These are phyloP conservation scores for Phytophthora ohioensis DNA, from an alignment of 352 stramenopile species.

Conservation along the genomic window DNA sequence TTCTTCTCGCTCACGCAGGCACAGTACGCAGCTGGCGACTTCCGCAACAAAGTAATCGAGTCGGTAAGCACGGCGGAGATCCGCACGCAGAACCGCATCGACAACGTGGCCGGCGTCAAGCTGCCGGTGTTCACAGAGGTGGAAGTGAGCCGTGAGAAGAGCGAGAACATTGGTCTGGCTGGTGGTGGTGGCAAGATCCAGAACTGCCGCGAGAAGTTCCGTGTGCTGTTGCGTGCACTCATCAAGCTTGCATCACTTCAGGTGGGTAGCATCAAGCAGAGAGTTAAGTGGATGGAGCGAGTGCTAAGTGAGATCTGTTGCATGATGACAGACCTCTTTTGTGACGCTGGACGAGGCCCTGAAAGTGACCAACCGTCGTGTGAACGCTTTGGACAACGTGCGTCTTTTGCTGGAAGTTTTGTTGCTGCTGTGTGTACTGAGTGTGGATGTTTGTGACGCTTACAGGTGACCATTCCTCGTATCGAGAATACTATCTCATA, in stretches of 20 bases:
- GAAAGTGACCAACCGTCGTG: constrained; percentile 98
- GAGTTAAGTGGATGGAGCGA: not conserved
- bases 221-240: constrained; percentile 80
- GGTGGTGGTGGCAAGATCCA: constrained; percentile 98
- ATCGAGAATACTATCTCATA: constrained; percentile 98
- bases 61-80: constrained; percentile 96
- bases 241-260: constrained; percentile 91
- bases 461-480: constrained; percentile 97
- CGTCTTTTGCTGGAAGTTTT: constrained; percentile 17
- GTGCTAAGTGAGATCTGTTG: constrained; percentile 41
- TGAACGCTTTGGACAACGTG: constrained; percentile 99
- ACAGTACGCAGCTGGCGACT: constrained; percentile 98
- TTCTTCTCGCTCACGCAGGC: constrained; percentile 99
- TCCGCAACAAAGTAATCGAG: constrained; percentile 97
- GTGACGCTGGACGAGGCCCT: constrained; percentile 98
- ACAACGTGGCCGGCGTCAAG: constrained; percentile 99
- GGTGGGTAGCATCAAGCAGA: constrained; percentile 29
- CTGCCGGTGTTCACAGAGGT: constrained; percentile 98
- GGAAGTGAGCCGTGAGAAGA: constrained; percentile 94
- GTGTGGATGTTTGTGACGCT: not conserved
- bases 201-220: constrained; percentile 92
- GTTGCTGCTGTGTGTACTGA: constrained; percentile 4
- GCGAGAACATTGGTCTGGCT: constrained; percentile 95
- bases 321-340: constrained; percentile 96
- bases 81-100: constrained; percentile 96